A percentile compares a stretch with the other conserved stretches of the same genome.
phyloP scores from a whole-genome alignment of 2,329 filamentous ascomycete species.

The Myriosclerotinia scirpicola region DNA sequence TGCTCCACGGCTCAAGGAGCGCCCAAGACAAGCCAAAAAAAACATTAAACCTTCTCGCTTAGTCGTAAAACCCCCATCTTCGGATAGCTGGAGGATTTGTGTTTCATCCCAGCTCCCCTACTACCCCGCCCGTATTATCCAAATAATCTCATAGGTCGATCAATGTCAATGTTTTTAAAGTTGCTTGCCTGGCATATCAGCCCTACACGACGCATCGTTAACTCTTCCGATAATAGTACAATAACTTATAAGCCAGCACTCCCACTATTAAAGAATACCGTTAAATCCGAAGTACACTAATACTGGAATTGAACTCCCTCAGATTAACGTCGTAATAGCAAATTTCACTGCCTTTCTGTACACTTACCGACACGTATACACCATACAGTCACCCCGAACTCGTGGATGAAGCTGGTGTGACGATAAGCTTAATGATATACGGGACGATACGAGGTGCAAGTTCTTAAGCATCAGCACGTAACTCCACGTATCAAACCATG shows the following conservation, averaged over 20 bases:
- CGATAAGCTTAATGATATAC: constrained; percentile 14
- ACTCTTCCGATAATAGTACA: constrained; percentile 7
- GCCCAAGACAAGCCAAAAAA: background rate
- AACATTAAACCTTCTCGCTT: background rate
- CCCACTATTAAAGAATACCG: background rate
- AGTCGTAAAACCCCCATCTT: constrained; percentile 2
- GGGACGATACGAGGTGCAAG: constrained; percentile 21
- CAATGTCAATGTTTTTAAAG: background rate
- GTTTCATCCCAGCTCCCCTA: constrained; percentile 11
- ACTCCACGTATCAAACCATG: constrained; percentile 11
- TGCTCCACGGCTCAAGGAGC: background rate
- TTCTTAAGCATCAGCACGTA: constrained; percentile 10
- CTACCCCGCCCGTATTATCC: background rate
- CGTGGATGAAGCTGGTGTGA: background rate
- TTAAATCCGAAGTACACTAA: background rate
- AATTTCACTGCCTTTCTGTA: background rate
- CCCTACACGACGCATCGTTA: constrained; percentile 4
- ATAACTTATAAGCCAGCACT: background rate
- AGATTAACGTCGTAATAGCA: background rate
- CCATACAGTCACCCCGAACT: background rate
- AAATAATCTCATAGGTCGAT: background rate
- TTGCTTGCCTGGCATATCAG: background rate
- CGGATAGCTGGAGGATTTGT: background rate
- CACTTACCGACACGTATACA: background rate
- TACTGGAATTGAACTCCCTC: background rate